These are phyloP conservation scores for Ceratocystis smalleyi DNA, from an alignment of 2,329 filamentous ascomycete species.

Conservation along the genomic window DNA sequence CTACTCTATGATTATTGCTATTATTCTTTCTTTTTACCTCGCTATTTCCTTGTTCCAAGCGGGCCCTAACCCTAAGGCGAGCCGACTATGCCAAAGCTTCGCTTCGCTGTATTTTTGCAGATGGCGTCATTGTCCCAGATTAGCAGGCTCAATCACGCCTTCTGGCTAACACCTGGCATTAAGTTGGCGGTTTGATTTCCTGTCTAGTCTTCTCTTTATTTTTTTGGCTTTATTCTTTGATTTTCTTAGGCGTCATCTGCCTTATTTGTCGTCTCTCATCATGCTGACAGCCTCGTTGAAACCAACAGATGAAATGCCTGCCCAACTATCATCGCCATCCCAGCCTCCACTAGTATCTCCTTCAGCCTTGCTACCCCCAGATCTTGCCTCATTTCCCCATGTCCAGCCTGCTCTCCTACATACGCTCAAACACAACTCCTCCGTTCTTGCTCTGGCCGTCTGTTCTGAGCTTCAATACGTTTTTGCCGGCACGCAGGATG, in stretches of 20 bases:
- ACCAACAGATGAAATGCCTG: background rate
- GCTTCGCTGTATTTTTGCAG: background rate
- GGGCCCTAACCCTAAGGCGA: background rate
- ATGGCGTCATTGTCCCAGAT: slow-evolving; percentile 6
- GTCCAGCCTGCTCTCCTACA: slow-evolving; percentile 40
- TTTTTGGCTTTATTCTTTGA: background rate
- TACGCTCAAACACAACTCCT: slow-evolving; percentile 59
- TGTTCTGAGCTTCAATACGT: slow-evolving; percentile 64
- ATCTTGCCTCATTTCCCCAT: slow-evolving; percentile 4
- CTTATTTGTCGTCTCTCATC: background rate
- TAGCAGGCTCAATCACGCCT: background rate
- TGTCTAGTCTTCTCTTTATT: background rate
- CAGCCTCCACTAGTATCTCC: background rate
- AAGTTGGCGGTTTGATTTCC: background rate
- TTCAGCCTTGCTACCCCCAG: background rate
- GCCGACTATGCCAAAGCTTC: background rate
- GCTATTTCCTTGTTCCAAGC: background rate
- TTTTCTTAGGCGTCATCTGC: background rate
- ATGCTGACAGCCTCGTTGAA: background rate
- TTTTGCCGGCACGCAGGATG: slow-evolving; percentile 83
- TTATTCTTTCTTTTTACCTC: background rate
- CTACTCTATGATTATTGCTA: background rate
- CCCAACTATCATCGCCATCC: background rate
- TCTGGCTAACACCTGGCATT: background rate
- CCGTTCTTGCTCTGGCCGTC: slow-evolving; percentile 68